A percentile compares a stretch with the other conserved stretches of the same genome.
phyloP scores from a whole-genome alignment of 371 early-diverging fungal species.

The Fennellomyces sp. region DNA sequence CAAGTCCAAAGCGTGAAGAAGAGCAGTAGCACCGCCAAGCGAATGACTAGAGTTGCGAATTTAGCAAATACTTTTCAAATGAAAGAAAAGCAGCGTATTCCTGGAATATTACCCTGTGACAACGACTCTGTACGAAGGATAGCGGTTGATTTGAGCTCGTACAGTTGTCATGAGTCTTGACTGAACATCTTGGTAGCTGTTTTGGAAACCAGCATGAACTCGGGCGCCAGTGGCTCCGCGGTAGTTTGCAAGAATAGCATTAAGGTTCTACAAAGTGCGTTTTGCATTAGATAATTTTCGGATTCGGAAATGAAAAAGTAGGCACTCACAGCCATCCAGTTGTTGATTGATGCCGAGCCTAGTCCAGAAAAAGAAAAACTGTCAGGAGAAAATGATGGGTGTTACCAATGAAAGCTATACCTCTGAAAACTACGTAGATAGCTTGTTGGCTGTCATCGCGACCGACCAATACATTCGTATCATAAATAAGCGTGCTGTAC shows the following conservation, averaged over 20 bases:
- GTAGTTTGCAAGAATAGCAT: conserved; percentile 6
- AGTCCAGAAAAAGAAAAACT: not conserved
- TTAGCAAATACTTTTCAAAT: no score
- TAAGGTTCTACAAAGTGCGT: conserved; percentile 14
- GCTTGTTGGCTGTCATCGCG: conserved; percentile 18
- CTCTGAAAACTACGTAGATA: conserved; percentile 22
- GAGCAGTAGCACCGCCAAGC: conserved; percentile 21
- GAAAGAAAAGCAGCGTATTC: no score
- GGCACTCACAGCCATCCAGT: conserved; percentile 18
- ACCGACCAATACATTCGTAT: conserved; percentile 15
- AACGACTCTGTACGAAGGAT: conserved; percentile 21
- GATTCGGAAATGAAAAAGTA: no score
- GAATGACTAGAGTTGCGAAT: conserved; percentile 13
- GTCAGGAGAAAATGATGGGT: no score
- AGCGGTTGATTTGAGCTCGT: not conserved
- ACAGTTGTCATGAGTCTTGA: conserved; percentile 2
- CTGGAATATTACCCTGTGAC: conserved; percentile 14
- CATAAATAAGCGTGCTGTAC: conserved; percentile 15
- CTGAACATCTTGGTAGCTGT: conserved; percentile 9
- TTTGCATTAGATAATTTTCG: no score
- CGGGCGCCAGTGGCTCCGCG: conserved; percentile 12
- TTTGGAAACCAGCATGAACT: conserved; percentile 21
- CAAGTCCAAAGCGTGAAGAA: conserved; percentile 20
- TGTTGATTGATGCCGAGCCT: conserved; percentile 14
- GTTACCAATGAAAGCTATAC: conserved; percentile 4